A percentile compares a stretch with the other conserved stretches of the same genome.
Evolutionary conservation across 768 basidiomycete genomes (phyloP).

Genomic region (Tephrocybe sp.): DNA sequence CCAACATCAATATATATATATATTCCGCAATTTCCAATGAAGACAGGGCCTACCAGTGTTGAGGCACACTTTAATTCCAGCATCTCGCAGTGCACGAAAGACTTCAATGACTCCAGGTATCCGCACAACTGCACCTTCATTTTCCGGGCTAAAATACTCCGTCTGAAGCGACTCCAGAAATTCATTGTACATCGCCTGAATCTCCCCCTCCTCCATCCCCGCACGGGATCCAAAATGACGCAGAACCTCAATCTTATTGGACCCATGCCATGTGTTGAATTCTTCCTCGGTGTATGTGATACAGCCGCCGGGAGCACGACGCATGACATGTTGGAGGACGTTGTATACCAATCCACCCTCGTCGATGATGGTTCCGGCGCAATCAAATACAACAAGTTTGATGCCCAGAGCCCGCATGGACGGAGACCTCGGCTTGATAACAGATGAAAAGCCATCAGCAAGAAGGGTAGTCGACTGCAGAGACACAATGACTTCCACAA

Average conservation of each 20-base stretch:
- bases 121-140: conserved; percentile 1
- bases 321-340: conserved; percentile 10
- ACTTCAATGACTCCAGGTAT: conserved; percentile 6
- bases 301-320: conserved; percentile 1
- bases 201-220: conserved; percentile 8
- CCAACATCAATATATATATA: too few species aligned
- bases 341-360: conserved; percentile 13
- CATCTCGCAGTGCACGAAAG: conserved; percentile 1
- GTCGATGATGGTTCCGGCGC: conserved; percentile 12
- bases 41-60: conserved; percentile 6
- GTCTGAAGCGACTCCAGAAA: conserved; percentile 3
- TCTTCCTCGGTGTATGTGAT: conserved; percentile 10
- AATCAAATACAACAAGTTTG: conserved; percentile 12
- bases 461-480: conserved; percentile 4
- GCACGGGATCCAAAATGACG: conserved; percentile 10
- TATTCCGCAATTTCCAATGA: too few species aligned
- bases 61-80: conserved; percentile 12
- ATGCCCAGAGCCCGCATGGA: conserved; percentile 10
- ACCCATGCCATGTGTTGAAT: conserved; percentile 11
- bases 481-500: conserved; percentile 1
- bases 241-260: conserved; percentile 11
- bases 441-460: not conserved
- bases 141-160: conserved; percentile 9
- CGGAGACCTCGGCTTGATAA: not conserved
- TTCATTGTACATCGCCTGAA: conserved; percentile 9